Evolutionary conservation across 306 rosid genomes (phyloP), one percentile per base, ranked within the genome.

Genomic region (Cucumis cinereus): DNA sequence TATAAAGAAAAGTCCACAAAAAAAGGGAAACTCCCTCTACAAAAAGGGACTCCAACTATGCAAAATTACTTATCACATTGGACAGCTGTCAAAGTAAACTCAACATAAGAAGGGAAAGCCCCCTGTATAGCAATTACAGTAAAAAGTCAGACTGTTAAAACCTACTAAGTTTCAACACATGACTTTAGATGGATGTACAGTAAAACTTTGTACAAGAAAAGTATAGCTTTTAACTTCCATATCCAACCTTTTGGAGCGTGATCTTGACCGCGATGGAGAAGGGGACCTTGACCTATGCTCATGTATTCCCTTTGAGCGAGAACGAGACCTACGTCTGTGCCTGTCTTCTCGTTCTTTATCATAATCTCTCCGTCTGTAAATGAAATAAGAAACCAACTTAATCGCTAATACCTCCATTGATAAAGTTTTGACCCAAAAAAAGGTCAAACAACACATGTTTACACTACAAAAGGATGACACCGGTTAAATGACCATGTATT

Each of bases 231-330:
- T 22, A 40, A 36, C 50, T 60, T 11, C 28, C 30, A 26, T 54
- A 75, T 36, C 63, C 66, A 78, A 93, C 98, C 98, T 93, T 87
- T 93, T 93, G 24, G 98, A 93, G 60, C 96, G 96, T 41, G 98
- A 93, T 10, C 97, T 90, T 36, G 98, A 93, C 11, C 97, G 96
- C n/a, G 98, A 87, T 8, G 97, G 96, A 30, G 98, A 91, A 8
- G 94, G 92, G 1, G 98, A 91, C 77, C 90, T 85, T 28, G 98
- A 86, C 74, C 56, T 64, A 43, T 80, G 98, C 82, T 91, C 97
- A 71, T 97, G 87, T 79, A 85, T 88, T 78, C 81, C 93, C 81
- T 45, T 77, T 22, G 94, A 81, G 61, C 40, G 84, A 26, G 93
- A 89, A 16, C 89, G 89, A 63, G 98, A 93, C 83, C 76, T 87